Evolutionary conservation across 768 basidiomycete species (phyloP).

Genomic region (Lentinus tigrinus): DNA sequence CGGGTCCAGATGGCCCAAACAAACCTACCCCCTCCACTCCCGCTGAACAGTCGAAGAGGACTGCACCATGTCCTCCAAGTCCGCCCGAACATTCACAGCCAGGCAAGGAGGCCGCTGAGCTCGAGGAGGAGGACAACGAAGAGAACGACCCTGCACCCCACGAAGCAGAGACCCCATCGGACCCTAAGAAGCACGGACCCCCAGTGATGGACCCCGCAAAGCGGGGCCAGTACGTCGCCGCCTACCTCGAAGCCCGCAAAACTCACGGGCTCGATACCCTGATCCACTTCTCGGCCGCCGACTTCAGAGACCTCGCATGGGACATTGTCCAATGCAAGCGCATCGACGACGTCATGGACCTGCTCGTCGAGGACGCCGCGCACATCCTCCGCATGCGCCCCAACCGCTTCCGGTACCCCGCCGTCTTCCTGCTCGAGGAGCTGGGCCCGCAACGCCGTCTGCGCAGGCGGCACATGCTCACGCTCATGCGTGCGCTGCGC

Average conservation of each 20-base stretch:
- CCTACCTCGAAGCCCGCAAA: too few species aligned
- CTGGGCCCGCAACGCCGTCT: background rate
- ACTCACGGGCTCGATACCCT: background rate
- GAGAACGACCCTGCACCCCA: background rate
- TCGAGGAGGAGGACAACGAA: background rate
- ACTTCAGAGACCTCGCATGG: background rate
- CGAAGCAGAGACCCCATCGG: too few species aligned
- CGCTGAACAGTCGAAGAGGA: background rate
- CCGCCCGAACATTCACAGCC: too few species aligned
- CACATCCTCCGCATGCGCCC: background rate
- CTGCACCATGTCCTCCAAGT: too few species aligned
- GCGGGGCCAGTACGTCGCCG: too few species aligned
- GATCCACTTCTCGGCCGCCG: background rate
- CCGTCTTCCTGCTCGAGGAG: background rate
- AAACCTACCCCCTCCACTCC: background rate
- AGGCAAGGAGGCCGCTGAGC: too few species aligned
- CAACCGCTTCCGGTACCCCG: background rate
- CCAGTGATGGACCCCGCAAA: too few species aligned
- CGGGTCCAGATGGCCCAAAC: background rate
- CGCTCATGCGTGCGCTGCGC: slow-evolving; percentile 3
- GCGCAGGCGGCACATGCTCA: background rate
- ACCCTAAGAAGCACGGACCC: too few species aligned
- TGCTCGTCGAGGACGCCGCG: slow-evolving; percentile 8
- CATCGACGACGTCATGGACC: slow-evolving; percentile 1
- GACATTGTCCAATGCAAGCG: background rate